Base-by-base conservation (phyloP, 2,329 filamentous ascomycete species). In the Ophiobolus disseminans region DNA sequence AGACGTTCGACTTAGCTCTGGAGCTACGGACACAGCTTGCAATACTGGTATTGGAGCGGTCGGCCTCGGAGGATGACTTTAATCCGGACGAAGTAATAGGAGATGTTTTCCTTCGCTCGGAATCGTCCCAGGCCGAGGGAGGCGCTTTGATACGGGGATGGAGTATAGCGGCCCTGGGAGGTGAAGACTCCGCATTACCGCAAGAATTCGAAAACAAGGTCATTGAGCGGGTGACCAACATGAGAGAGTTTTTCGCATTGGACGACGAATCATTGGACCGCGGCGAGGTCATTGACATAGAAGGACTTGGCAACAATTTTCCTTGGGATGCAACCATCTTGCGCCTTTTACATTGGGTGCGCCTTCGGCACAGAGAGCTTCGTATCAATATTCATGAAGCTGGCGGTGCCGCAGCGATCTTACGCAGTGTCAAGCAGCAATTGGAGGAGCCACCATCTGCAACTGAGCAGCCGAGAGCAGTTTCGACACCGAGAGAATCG, bases 21-120 rank as follows among this genome's bases (percentile, higher is more conserved):
- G 78, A 82, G 5, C 72, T 86, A 17, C 77, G 82, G 2, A 84
- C 82, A 2, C 83, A 86, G 53, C 70, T 76, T 9, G 70, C 78
- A n/a, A 78, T 84, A 31, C 53, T 73, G n/a, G 63, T 72, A 5
- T 60, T 82, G 3, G 63, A 73, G 31, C 64, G 62, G 8, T 64
- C 68, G 6, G 54, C 69, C 22, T 47, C 68, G 13, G 51, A 70
- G 21, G 50, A 57, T 2, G 57, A 55, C 7, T 78, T 75, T 37
- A 61, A 78, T 50, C 75, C 78, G 3, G 62, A 75, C 10, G 58
- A 63, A 8, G 58, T 75, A 10, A 48, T 83, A 3, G 52, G 60
- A 2, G 60, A 69, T 0, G 59, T 77, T 0, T 84, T 84, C 42
- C 75, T 72, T 38, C 39, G 42, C 6, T 45, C 50, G n/a, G 52